Evolutionary conservation across 352 stramenopile genomes (phyloP), one percentile per base, ranked within the genome.

Genomic region (Pythium rhizo-oryzae): DNA sequence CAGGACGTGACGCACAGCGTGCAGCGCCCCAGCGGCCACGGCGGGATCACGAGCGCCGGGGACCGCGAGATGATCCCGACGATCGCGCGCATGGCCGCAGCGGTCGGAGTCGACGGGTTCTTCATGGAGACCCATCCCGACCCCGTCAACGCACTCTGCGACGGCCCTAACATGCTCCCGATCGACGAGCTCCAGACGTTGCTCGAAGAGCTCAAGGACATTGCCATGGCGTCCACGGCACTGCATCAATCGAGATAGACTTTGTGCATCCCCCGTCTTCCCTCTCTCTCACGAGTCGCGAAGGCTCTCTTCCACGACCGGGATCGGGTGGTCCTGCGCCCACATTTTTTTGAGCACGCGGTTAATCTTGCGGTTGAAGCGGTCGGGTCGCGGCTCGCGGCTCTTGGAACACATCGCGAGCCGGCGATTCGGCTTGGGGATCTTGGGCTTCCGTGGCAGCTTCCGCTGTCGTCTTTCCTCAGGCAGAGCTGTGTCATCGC

Each of bases 111-210:
- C n/a, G 80, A 96, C 58, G 90, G 89, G 4, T 91, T 97, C 62
- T 97, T 97, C 76, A 82, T 97, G 55, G 89, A 96, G 72, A 96
- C 88, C n/a, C 85, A 96, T 51, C 86, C 88, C n/a, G 69, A 91
- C 30, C 86, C 85, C 18, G 71, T 69, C 4, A 65, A 68, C 1
- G 88, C 85, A 12, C 74, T 91, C 8, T 93, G 85, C 51, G 88
- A 96, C 37, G 77, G 74, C 11, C 74, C 85, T 23, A 94, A 82
- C 37, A 93, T 93, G 86, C 65, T 92, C 25, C 85, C 83, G 23
- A 79, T 96, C 13, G 70, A 87, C 21, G 74, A 92, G 46, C 76
- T 96, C 1, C 68, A 89, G 41, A 74, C 75, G 56, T 76, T 96
- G 58, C 51, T 94, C 2, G 62, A 81, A 61, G 86, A 94, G 62